Conservation (phyloP, 768 basidiomycete species). For the Termitomyces bulborhizus region DNA sequence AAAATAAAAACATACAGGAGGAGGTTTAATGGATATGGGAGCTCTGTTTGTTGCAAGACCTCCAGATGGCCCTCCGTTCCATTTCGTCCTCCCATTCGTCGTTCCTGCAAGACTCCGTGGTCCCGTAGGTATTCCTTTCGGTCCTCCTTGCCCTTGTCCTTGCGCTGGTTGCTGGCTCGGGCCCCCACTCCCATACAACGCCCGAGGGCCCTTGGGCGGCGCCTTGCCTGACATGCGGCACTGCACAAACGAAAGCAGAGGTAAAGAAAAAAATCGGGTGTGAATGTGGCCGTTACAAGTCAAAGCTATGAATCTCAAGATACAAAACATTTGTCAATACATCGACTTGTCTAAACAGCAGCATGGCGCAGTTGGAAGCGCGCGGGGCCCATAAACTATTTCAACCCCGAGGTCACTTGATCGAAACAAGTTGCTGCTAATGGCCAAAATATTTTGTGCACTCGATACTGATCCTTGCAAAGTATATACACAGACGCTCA, state of each 20-base stretch:
- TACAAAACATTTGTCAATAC: too few relatives aligned
- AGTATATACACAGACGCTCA: not conserved
- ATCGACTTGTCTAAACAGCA: not conserved
- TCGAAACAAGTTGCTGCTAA: slow-evolving; percentile 11
- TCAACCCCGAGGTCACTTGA: slow-evolving; percentile 2
- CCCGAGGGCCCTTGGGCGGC: slow-evolving; percentile 70
- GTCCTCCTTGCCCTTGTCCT: too few relatives aligned
- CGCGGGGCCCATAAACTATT: not conserved
- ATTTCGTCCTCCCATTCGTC: not conserved
- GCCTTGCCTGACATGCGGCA: slow-evolving; percentile 66
- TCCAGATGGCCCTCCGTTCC: not conserved
- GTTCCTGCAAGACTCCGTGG: slow-evolving; percentile 5
- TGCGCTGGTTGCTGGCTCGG: slow-evolving; percentile 25
- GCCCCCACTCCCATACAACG: slow-evolving; percentile 37
- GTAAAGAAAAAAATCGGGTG: too few relatives aligned
- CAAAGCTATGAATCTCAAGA: too few relatives aligned
- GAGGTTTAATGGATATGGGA: slow-evolving; percentile 27
- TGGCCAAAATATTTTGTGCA: too few relatives aligned
- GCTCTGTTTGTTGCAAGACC: slow-evolving; percentile 22
- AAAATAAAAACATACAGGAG: too few relatives aligned
- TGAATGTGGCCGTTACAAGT: too few relatives aligned
- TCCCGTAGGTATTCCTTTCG: slow-evolving; percentile 5
- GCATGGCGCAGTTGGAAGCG: slow-evolving; percentile 5
- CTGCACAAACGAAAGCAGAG: too few relatives aligned
- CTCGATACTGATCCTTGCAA: not conserved